Evolutionary conservation across 2,329 filamentous ascomycete genomes (phyloP), one percentile per base, ranked within the genome.

Genomic region (Myotisia sp.): DNA sequence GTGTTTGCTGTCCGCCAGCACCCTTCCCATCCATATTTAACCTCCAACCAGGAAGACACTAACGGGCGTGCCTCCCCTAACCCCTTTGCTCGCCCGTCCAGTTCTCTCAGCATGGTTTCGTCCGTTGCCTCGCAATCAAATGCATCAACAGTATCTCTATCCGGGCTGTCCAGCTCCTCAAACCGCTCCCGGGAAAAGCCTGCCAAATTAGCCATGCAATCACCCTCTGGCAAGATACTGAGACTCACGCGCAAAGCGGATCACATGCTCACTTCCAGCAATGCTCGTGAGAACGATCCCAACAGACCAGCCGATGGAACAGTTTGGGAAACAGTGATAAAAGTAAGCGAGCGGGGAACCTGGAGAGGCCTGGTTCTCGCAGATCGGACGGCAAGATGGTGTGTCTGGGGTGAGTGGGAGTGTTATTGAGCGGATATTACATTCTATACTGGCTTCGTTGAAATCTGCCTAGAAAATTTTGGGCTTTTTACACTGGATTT

Each of bases 1-100:
- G 87, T 98, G 18, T 98, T 98, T 56, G 81, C 81, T 34, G 80
- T 98, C 40, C 81, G 90, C 29, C 90, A 98, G 52, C 86, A 98
- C 52, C 82, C 86, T 0, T 79, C 83, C 1, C 70, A 69, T 1
- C 58, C 70, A 0, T 58, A 58, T 2, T 50, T 53, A 26, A 48
- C 58, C 18, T 51, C 54, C 18, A 56, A 52, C 36, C 52, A 47
- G 27, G 54, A 53, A 10, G 50, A 55, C 21, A 37, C 48, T 26
- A 56, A 54, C 8, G 64, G 68, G 2, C 62, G 66, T 14, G 54
- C 59, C 14, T 68, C 64, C 4, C 69, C 69, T 1, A 66, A 63
- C 6, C 44, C 68, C 0, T 65, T 67, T 29, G 58, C 56, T 14
- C 67, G 72, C 4, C 71, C 72, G 2, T 54, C 64, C 1, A 72